phyloP scores from a whole-genome alignment of 441 rosid genomes.

The Gossypium gossypioides region DNA sequence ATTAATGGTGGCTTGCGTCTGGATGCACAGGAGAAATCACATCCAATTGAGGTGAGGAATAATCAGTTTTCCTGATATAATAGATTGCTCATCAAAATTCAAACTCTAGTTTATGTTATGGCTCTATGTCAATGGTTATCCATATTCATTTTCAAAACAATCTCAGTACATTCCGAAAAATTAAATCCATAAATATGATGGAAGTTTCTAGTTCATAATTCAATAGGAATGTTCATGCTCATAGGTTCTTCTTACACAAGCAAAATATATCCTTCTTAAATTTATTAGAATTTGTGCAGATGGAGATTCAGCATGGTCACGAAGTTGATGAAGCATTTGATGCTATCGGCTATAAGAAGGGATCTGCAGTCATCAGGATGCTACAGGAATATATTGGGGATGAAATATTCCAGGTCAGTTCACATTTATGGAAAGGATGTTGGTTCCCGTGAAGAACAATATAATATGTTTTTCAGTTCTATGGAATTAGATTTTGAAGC shows the following conservation, averaged over 20 bases:
- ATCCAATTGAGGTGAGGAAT: slow-evolving; percentile 78
- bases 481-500: neutral
- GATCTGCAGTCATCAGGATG: slow-evolving; percentile 90
- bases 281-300: slow-evolving; percentile 25
- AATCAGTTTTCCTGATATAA: neutral
- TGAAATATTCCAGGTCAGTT: slow-evolving; percentile 70
- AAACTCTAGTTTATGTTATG: neutral
- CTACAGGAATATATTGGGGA: slow-evolving; percentile 90
- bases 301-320: slow-evolving; percentile 74
- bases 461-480: neutral
- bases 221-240: neutral
- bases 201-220: neutral
- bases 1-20: slow-evolving; percentile 65
- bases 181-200: neutral
- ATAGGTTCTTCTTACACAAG: neutral
- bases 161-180: neutral
- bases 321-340: slow-evolving; percentile 87
- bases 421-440: neutral
- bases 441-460: neutral
- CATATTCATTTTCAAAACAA: neutral
- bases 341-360: slow-evolving; percentile 84
- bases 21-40: slow-evolving; percentile 87
- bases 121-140: neutral
- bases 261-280: neutral
- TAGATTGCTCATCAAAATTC: neutral